These are phyloP conservation scores for Zasmidium citrigriseum DNA, from an alignment of 2,329 filamentous ascomycete genomes.

Conservation along the genomic window DNA sequence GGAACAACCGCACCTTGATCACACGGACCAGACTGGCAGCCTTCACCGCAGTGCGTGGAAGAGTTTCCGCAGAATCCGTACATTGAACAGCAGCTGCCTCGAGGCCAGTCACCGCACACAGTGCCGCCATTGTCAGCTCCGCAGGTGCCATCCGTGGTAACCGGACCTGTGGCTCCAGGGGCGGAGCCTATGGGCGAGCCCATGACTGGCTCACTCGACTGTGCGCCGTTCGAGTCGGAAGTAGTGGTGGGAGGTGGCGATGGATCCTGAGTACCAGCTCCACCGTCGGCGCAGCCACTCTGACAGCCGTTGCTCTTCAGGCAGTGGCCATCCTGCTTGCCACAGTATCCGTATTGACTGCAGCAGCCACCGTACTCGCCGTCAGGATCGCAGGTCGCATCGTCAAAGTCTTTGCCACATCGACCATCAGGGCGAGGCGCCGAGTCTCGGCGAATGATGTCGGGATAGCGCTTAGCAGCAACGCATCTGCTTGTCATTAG, in stretches of 20 bases:
- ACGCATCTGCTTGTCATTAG: neutral
- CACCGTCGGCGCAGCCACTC: conserved; percentile 38
- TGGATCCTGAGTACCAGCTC: neutral
- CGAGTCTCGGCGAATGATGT: conserved; percentile 1
- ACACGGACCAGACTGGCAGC: conserved; percentile 59
- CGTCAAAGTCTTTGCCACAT: conserved; percentile 43
- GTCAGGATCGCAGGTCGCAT: conserved; percentile 41
- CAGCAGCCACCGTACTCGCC: conserved; percentile 44
- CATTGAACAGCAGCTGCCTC: conserved; percentile 58
- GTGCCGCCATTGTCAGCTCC: conserved; percentile 51
- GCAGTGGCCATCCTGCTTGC: conserved; percentile 37
- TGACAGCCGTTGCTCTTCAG: conserved; percentile 38
- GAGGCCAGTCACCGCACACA: conserved; percentile 55
- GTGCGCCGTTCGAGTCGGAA: conserved; percentile 9
- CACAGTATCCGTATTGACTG: conserved; percentile 34
- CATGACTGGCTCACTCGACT: conserved; percentile 27
- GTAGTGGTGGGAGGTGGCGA: conserved; percentile 17
- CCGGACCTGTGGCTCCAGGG: conserved; percentile 31
- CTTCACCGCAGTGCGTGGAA: conserved; percentile 49
- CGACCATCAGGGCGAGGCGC: conserved; percentile 38
- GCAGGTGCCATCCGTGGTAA: conserved; percentile 57
- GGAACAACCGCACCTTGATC: conserved; percentile 40
- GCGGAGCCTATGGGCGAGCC: conserved; percentile 27
- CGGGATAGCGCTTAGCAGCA: neutral
- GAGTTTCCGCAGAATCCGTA: conserved; percentile 58